A percentile compares a stretch with the other conserved stretches of the same genome.
Evolutionary conservation across 352 stramenopile genomes (phyloP).

Genomic region (Phytophthora chlamydospora): DNA sequence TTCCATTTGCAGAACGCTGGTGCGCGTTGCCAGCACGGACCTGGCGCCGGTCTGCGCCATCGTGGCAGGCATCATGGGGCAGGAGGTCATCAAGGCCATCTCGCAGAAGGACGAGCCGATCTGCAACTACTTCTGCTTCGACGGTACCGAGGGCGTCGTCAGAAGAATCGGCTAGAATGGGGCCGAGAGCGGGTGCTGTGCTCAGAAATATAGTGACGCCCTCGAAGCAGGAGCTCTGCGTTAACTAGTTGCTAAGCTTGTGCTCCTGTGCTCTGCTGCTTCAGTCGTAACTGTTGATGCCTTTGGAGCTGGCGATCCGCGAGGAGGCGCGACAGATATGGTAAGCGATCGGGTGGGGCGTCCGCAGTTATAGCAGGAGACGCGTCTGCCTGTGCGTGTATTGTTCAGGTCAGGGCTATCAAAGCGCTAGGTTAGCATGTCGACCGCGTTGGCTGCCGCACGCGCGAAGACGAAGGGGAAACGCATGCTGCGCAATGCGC

Average conservation of each 20-base stretch:
- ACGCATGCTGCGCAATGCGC: slow-evolving; percentile 62
- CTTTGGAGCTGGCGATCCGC: slow-evolving; percentile 4
- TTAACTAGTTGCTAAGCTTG: slow-evolving; percentile 16
- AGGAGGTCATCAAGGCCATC: slow-evolving; percentile 99
- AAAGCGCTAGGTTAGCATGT: slow-evolving; percentile 43
- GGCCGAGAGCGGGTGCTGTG: not conserved
- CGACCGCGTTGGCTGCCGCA: slow-evolving; percentile 61
- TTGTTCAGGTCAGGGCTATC: not conserved
- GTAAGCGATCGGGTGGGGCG: too few species aligned
- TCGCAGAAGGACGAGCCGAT: slow-evolving; percentile 96
- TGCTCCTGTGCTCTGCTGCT: slow-evolving; percentile 5
- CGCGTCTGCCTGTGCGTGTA: not conserved
- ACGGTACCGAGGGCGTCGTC: slow-evolving; percentile 68
- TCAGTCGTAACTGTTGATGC: slow-evolving; percentile 15
- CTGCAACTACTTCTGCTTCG: slow-evolving; percentile 96
- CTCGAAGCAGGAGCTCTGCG: not conserved
- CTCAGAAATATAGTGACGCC: slow-evolving; percentile 16
- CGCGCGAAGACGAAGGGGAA: slow-evolving; percentile 74
- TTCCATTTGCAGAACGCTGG: slow-evolving; percentile 38
- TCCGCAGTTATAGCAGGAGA: not conserved
- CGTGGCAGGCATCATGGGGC: slow-evolving; percentile 95
- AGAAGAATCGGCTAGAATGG: slow-evolving; percentile 57
- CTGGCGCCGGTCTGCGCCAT: slow-evolving; percentile 95
- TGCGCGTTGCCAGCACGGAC: slow-evolving; percentile 51
- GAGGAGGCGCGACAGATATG: slow-evolving; percentile 3